Conservation (phyloP, 352 stramenopile genomes). For the Phytopythium boreale region DNA sequence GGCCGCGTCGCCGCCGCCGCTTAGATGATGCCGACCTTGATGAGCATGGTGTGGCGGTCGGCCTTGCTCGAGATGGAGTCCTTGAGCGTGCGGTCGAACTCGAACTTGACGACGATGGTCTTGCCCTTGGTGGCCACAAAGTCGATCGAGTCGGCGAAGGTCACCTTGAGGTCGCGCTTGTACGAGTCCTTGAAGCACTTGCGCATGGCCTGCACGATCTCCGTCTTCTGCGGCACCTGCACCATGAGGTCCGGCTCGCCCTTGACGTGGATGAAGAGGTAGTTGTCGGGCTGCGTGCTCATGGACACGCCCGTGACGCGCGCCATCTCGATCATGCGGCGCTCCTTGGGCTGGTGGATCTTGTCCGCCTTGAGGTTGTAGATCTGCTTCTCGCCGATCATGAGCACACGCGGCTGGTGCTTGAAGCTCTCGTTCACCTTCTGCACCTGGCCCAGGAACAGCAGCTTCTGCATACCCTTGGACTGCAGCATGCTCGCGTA, state of each 20-base stretch:
- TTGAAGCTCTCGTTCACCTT: constrained; percentile 87
- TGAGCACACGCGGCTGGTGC: constrained; percentile 69
- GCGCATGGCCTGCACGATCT: constrained; percentile 72
- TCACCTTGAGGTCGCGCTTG: constrained; percentile 55
- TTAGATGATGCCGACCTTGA: constrained; percentile 77
- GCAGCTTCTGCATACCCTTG: constrained; percentile 54
- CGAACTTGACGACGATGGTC: constrained; percentile 65
- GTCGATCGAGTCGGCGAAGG: constrained; percentile 65
- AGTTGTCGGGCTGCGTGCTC: constrained; percentile 81
- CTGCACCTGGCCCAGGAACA: constrained; percentile 67
- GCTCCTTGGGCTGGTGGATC: constrained; percentile 80
- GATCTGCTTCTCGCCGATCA: constrained; percentile 73
- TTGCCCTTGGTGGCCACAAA: constrained; percentile 72
- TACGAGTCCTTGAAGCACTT: constrained; percentile 57
- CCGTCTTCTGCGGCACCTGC: constrained; percentile 73
- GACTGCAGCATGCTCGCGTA: constrained; percentile 64
- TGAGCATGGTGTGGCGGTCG: constrained; percentile 68
- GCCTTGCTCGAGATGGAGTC: constrained; percentile 61
- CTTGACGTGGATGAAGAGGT: constrained; percentile 74
- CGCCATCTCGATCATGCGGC: constrained; percentile 61
- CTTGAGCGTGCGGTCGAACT: constrained; percentile 57
- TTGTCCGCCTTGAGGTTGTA: constrained; percentile 86
- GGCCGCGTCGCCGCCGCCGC: neutral
- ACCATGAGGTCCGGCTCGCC: constrained; percentile 72
- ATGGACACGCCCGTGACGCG: constrained; percentile 61